These are phyloP conservation scores for Excoecaria cochinchinensis DNA, from an alignment of 345 rosid genomes.

Conservation along the genomic window DNA sequence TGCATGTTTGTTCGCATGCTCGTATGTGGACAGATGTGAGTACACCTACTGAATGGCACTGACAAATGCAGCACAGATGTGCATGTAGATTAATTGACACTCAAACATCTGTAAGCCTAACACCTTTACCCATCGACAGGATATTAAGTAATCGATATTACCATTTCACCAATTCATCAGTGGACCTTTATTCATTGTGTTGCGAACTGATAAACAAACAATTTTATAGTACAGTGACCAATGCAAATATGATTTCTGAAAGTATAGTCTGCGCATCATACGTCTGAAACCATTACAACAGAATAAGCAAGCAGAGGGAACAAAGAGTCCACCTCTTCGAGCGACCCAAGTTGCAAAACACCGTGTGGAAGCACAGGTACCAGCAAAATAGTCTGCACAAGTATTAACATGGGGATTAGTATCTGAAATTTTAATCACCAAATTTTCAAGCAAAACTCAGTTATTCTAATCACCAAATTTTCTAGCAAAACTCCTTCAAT, in stretches of 20 bases:
- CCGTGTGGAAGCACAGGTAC: conserved; percentile 61
- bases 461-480: not conserved
- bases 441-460: not conserved
- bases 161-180: not conserved
- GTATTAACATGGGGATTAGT: conserved; percentile 16
- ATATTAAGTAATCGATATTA: not conserved
- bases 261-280: not conserved
- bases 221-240: not conserved
- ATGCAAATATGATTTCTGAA: not conserved
- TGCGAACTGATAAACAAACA: not conserved
- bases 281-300: conserved; percentile 1
- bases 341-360: conserved; percentile 69
- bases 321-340: conserved; percentile 43
- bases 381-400: conserved; percentile 57
- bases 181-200: not conserved
- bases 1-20: not conserved
- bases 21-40: not conserved
- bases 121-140: not conserved
- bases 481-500: not conserved
- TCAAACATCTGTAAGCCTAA: not conserved
- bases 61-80: not conserved
- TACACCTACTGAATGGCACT: not conserved
- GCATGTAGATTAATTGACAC: not conserved
- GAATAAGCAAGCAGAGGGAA: conserved; percentile 1
- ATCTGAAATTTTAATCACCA: not conserved